phyloP scores from a whole-genome alignment of 306 rosid species.

The Lablab purpureus region DNA sequence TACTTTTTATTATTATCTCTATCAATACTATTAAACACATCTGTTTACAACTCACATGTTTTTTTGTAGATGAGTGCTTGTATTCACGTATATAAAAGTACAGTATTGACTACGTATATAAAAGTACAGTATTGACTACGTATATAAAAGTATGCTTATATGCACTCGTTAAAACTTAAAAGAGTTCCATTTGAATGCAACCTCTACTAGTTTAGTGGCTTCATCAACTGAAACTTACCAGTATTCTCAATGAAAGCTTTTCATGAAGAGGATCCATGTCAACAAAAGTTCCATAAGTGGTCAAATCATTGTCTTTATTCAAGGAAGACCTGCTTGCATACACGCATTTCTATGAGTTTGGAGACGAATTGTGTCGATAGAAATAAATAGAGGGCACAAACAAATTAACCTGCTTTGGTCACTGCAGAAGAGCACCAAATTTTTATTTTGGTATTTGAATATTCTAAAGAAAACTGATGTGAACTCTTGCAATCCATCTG shows the following conservation, averaged over 20 bases:
- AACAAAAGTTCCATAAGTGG: slow-evolving; percentile 64
- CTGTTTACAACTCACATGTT: too few species aligned
- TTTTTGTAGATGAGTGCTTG: neutral
- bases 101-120: too few species aligned
- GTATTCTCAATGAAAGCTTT: slow-evolving; percentile 64
- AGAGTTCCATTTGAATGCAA: neutral
- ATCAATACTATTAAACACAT: too few species aligned
- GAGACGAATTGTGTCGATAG: neutral
- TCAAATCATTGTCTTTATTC: slow-evolving; percentile 55
- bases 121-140: too few species aligned
- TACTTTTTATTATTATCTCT: too few species aligned
- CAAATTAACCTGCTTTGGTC: slow-evolving; percentile 78
- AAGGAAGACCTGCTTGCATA: slow-evolving; percentile 61
- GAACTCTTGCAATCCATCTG: slow-evolving; percentile 71
- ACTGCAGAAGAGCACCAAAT: slow-evolving; percentile 73
- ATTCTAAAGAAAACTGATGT: slow-evolving; percentile 80
- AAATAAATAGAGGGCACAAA: neutral
- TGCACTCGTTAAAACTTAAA: neutral
- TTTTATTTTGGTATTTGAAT: slow-evolving; percentile 54
- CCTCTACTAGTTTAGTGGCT: neutral
- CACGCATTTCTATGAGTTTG: neutral
- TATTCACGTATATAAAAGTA: neutral
- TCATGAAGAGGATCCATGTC: slow-evolving; percentile 60
- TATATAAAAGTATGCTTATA: neutral
- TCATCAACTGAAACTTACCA: slow-evolving; percentile 53